Conservation (phyloP, 1,139 yeast genomes). For the Spencermartinsiella ligniputridi region DNA sequence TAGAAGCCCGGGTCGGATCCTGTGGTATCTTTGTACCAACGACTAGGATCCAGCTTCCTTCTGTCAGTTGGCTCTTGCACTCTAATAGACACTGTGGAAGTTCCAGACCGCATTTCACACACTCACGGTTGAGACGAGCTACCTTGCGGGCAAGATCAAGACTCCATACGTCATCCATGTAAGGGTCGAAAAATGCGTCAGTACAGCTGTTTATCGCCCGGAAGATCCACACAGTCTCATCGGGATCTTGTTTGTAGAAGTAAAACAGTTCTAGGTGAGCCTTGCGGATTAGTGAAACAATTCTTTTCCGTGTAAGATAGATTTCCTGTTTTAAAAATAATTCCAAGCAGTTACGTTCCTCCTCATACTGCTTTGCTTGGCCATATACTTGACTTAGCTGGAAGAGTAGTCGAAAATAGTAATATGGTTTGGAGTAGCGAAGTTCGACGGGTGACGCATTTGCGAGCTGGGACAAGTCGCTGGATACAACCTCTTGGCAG, state of each 20-base stretch:
- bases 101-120: conserved; percentile 5
- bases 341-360: background rate
- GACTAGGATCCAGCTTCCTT: conserved; percentile 6
- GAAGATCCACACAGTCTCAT: conserved; percentile 6
- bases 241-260: conserved; percentile 7
- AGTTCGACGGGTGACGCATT: background rate
- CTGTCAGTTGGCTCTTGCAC: conserved; percentile 4
- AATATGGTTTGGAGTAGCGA: background rate
- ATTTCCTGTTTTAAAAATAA: background rate
- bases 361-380: background rate
- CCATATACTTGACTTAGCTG: background rate
- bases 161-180: conserved; percentile 12
- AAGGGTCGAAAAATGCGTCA: conserved; percentile 15
- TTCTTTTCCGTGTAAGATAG: background rate
- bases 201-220: conserved; percentile 11
- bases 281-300: conserved; percentile 19
- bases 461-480: background rate
- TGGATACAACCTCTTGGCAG: conserved; percentile 2
- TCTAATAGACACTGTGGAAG: conserved; percentile 8
- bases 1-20: conserved; percentile 6
- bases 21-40: conserved; percentile 5
- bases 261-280: conserved; percentile 26
- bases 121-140: conserved; percentile 7
- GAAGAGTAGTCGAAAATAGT: background rate
- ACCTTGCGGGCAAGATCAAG: conserved; percentile 13